A percentile compares a stretch with the other conserved stretches of the same genome.
phyloP scores from a whole-genome alignment of 768 basidiomycete genomes.

The Lentinus tigrinus region DNA sequence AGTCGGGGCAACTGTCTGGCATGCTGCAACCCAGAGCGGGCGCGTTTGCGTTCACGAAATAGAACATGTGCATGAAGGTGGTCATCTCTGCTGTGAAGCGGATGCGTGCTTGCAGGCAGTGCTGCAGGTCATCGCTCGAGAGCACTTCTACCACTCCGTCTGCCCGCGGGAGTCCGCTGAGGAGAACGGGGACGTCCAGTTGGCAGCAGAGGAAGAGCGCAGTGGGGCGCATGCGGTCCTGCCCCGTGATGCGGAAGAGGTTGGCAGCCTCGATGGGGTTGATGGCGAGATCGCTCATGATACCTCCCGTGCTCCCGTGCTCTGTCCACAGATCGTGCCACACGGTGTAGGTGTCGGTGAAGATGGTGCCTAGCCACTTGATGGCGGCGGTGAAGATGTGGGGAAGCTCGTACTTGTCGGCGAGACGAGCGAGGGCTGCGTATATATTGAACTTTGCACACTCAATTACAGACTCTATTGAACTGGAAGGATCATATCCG shows the following conservation, averaged over 20 bases:
- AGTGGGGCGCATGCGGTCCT: neutral
- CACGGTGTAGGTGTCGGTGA: neutral
- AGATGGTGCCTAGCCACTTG: slow-evolving; percentile 1
- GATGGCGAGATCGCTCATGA: neutral
- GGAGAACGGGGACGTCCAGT: neutral
- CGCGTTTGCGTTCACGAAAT: no score
- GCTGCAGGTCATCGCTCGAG: neutral
- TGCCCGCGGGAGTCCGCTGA: neutral
- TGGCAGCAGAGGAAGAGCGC: slow-evolving; percentile 8
- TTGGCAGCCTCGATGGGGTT: slow-evolving; percentile 8
- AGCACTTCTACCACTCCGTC: slow-evolving; percentile 2
- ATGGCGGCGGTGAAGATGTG: neutral
- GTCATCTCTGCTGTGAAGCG: neutral
- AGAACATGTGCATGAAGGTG: no score
- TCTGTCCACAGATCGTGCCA: neutral
- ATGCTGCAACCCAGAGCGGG: no score
- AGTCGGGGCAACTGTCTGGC: no score
- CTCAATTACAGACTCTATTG: neutral
- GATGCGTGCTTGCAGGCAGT: neutral
- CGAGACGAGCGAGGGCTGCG: slow-evolving; percentile 4
- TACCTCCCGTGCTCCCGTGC: neutral
- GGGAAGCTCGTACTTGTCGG: slow-evolving; percentile 9
- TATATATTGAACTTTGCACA: neutral
- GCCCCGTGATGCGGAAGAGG: slow-evolving; percentile 3
- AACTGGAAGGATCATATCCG: neutral